Conservation (phyloP, 352 stramenopile genomes). For the Salisapilia sapeloensis region DNA sequence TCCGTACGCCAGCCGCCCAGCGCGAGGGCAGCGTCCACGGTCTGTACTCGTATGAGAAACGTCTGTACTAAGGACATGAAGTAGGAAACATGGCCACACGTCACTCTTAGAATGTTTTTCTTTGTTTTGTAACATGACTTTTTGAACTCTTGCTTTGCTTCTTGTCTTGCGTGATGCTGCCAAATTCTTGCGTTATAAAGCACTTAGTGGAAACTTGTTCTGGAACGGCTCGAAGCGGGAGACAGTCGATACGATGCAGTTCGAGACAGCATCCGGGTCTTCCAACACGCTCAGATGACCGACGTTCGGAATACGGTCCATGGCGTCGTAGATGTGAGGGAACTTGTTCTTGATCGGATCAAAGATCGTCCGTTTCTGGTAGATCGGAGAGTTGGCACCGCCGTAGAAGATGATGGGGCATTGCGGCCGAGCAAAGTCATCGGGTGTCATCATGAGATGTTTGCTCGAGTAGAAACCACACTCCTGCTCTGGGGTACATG, state of each 20-base stretch:
- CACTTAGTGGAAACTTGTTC: no score
- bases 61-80: constrained; percentile 35
- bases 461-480: constrained; percentile 2
- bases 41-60: constrained; percentile 96
- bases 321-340: constrained; percentile 21
- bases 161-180: no score
- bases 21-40: constrained; percentile 97
- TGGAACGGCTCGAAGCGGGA: no score
- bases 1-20: constrained; percentile 97
- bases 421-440: constrained; percentile 1
- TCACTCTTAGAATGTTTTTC: no score
- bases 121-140: no score
- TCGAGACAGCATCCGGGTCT: constrained; percentile 7
- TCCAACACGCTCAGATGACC: constrained; percentile 18
- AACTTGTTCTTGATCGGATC: constrained; percentile 7
- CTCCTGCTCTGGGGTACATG: constrained; percentile 4
- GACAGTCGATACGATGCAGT: constrained; percentile 15
- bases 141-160: no score
- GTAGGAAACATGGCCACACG: no score
- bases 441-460: no score
- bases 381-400: no score
- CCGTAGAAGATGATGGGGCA: constrained; percentile 5
- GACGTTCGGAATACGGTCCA: constrained; percentile 10
- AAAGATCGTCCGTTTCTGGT: no score
- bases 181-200: no score